Evolutionary conservation across 345 rosid genomes (phyloP).

Genomic region (Citrus unshiu): DNA sequence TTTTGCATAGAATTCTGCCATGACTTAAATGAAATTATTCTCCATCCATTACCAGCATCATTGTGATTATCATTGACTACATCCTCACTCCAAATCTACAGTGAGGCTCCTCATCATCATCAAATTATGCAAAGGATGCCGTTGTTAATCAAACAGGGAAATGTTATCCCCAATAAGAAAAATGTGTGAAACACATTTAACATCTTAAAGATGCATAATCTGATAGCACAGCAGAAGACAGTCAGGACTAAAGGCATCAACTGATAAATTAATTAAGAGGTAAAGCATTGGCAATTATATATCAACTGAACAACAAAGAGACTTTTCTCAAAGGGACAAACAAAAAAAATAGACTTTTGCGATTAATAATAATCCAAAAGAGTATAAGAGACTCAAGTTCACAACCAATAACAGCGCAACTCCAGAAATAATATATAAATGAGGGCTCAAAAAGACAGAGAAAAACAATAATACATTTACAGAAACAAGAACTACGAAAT

Average conservation of each 20-base stretch:
- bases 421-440: neutral
- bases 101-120: neutral
- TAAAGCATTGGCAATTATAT: neutral
- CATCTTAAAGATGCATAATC: neutral
- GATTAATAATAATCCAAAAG: neutral
- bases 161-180: neutral
- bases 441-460: neutral
- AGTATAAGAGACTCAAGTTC: neutral
- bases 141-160: neutral
- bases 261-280: neutral
- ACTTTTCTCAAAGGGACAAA: no score
- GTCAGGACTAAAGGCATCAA: neutral
- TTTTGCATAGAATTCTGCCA: neutral
- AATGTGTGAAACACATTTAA: neutral
- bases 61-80: neutral
- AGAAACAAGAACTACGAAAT: neutral
- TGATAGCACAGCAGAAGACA: neutral
- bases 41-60: neutral
- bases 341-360: neutral
- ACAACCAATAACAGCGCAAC: neutral
- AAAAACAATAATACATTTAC: neutral
- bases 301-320: no score
- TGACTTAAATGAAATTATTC: neutral
- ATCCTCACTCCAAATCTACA: neutral
- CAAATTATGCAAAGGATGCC: neutral